Percentiles rank a stretch among this genome's conserved stretches.
phyloP scores from a whole-genome alignment of 805 yeast species.

The Kuraishia hungarica region DNA sequence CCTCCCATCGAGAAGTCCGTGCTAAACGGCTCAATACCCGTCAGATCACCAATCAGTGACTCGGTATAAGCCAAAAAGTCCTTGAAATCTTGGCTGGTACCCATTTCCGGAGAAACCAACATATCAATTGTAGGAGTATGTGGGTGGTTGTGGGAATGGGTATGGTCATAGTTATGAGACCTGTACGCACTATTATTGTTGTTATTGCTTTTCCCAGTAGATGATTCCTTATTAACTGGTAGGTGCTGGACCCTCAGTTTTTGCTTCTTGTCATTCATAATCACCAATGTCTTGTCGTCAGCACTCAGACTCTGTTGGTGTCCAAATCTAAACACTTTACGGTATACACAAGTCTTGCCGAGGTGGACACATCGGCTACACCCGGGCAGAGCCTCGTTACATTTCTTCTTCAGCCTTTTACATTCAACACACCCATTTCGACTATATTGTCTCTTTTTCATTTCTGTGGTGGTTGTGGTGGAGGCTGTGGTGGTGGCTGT shows the following conservation, averaged over 20 bases:
- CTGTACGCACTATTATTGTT: background rate
- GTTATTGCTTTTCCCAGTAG: too few relatives aligned
- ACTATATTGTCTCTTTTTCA: constrained; percentile 18
- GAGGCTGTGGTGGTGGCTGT: too few relatives aligned
- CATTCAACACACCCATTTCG: constrained; percentile 33
- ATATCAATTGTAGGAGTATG: background rate
- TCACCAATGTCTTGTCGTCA: background rate
- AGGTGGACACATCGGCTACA: constrained; percentile 29
- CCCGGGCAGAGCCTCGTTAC: constrained; percentile 22
- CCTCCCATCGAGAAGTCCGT: background rate
- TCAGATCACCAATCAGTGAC: background rate
- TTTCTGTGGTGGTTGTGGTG: background rate
- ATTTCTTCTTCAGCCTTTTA: constrained; percentile 30
- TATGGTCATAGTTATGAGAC: background rate
- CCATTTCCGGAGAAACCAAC: constrained; percentile 1
- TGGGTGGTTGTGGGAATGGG: background rate
- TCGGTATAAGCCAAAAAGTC: background rate
- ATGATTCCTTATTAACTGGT: too few relatives aligned
- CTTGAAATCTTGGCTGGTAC: background rate
- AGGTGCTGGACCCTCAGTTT: too few relatives aligned
- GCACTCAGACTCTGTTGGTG: background rate
- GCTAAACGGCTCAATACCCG: background rate
- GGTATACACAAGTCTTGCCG: constrained; percentile 24
- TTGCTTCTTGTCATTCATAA: background rate
- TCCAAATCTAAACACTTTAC: constrained; percentile 19